These are phyloP conservation scores for Jatropha multifida DNA, from an alignment of 441 rosid species.

Conservation along the genomic window DNA sequence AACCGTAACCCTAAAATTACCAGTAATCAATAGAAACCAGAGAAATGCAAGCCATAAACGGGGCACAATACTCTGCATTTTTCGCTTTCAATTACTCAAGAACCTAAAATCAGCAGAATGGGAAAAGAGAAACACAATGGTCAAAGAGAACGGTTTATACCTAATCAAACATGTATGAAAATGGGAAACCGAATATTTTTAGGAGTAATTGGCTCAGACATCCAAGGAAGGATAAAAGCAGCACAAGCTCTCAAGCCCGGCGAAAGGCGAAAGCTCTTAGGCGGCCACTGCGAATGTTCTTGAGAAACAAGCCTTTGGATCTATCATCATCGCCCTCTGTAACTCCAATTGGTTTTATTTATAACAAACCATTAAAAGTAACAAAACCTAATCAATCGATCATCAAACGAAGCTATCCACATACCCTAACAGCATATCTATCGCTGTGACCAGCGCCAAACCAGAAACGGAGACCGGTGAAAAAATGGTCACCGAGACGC, in stretches of 20 bases:
- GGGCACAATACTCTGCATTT: too few species aligned
- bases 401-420: background rate
- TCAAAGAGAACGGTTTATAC: too few species aligned
- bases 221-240: constrained; percentile 50
- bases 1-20: too few species aligned
- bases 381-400: background rate
- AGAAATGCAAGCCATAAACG: too few species aligned
- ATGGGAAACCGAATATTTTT: too few species aligned
- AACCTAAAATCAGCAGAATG: too few species aligned
- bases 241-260: constrained; percentile 53
- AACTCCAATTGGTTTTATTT: background rate
- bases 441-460: background rate
- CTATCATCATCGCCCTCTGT: constrained; percentile 33
- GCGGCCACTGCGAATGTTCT: constrained; percentile 50
- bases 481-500: background rate
- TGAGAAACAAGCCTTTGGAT: constrained; percentile 39
- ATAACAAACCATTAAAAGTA: background rate
- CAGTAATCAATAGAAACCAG: too few species aligned
- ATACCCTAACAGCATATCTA: too few species aligned
- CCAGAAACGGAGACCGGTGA: background rate
- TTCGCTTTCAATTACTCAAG: too few species aligned
- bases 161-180: too few species aligned
- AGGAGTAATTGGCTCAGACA: constrained; percentile 31
- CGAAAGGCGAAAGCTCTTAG: constrained; percentile 50
- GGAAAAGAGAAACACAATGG: too few species aligned